Conservation (phyloP, 208 protist genomes). For the Leishmania major region DNA sequence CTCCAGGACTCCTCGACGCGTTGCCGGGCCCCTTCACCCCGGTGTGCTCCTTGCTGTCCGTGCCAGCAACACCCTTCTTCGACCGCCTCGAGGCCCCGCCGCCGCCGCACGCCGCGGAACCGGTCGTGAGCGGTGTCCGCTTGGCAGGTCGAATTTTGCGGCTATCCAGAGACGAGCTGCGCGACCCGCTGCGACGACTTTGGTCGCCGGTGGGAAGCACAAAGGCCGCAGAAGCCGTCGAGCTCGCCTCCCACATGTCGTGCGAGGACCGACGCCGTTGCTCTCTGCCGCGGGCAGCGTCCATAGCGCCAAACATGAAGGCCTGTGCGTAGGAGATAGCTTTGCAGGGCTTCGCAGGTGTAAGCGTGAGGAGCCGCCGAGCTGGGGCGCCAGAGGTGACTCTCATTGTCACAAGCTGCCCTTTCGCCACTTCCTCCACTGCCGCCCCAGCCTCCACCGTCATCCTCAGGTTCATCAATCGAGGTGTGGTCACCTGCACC, state of each 20-base stretch:
- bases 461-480: conserved; percentile 25
- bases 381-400: conserved; percentile 16
- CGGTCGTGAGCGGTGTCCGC: background rate
- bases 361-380: conserved; percentile 11
- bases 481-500: conserved; percentile 12
- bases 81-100: background rate
- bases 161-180: conserved; percentile 28
- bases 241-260: background rate
- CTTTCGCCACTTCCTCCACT: conserved; percentile 3
- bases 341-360: conserved; percentile 16
- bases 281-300: background rate
- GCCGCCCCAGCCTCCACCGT: background rate
- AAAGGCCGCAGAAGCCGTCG: conserved; percentile 13
- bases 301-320: conserved; percentile 15
- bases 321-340: conserved; percentile 20
- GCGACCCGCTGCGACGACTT: background rate
- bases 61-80: background rate
- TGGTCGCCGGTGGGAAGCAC: conserved; percentile 7
- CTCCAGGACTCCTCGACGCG: background rate
- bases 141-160: background rate
- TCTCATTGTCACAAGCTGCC: background rate
- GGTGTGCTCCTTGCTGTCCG: background rate
- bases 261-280: background rate
- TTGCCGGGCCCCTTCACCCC: background rate
- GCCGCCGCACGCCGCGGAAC: background rate